phyloP scores from a whole-genome alignment of 2,329 filamentous ascomycete species.

The Diaporthe ilicicola region DNA sequence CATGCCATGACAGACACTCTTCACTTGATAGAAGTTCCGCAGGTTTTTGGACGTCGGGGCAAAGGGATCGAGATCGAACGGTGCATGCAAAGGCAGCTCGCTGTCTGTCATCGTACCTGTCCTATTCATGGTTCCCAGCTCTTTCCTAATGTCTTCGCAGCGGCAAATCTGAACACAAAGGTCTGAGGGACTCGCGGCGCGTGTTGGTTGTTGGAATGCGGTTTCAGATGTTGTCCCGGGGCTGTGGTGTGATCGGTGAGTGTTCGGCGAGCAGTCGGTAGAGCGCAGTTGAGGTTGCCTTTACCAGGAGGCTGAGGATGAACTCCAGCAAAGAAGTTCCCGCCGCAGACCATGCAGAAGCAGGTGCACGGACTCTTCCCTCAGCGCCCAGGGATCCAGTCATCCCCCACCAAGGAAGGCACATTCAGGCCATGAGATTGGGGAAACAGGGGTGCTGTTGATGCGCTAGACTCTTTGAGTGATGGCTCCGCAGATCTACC shows the following conservation, averaged over 20 bases:
- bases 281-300: slow-evolving; percentile 25
- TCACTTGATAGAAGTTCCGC: not conserved
- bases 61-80: slow-evolving; percentile 17
- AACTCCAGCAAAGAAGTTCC: slow-evolving; percentile 31
- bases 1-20: not conserved
- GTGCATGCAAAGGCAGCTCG: slow-evolving; percentile 28
- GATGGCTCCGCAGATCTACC: slow-evolving; percentile 1
- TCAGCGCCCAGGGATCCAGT: slow-evolving; percentile 21
- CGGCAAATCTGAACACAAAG: not conserved
- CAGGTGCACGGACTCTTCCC: slow-evolving; percentile 28
- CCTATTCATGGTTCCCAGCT: slow-evolving; percentile 34
- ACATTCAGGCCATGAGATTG: slow-evolving; percentile 7
- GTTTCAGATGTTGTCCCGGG: not conserved
- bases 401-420: not conserved
- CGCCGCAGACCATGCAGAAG: slow-evolving; percentile 31
- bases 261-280: slow-evolving; percentile 16
- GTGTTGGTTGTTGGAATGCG: not conserved
- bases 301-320: slow-evolving; percentile 24
- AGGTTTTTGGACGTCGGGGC: not conserved
- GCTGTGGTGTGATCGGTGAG: not conserved
- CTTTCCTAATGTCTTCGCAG: slow-evolving; percentile 10
- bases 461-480: slow-evolving; percentile 1
- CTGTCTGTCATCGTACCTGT: slow-evolving; percentile 33
- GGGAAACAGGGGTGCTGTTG: slow-evolving; percentile 6
- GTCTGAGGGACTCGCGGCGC: not conserved